Base-by-base conservation (phyloP, 306 rosid species). In the Vigna nakashimae region DNA sequence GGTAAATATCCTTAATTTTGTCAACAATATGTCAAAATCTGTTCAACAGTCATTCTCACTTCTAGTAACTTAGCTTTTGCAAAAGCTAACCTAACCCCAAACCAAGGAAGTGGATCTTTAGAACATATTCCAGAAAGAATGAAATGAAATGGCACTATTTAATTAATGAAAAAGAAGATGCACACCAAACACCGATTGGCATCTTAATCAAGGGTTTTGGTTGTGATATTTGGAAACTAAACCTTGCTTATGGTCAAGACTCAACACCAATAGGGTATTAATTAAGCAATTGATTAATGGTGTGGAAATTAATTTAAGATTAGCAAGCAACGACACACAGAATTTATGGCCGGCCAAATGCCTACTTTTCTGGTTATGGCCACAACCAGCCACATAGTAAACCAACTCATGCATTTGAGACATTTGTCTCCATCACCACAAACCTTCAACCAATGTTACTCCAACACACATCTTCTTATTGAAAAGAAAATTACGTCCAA, bases 401-500 rank as follows among this genome's bases (percentile, higher is more conserved):
- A 67, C 80, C 83, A 77, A 77, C 80, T 81, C 79, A 69, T 63
- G 42, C 81, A 85, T 52, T 73, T 77, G 45, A 77, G 51, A 70
- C 78, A 81, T 78, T 81, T 82, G 83, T 85, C 82, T 57, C 81
- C 40, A 53, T 85, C 86, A 38, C 42, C 72, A 36, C 53, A 4
- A 81, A 53, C 74, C 14, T 12, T 51, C 70, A 71, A 83, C 83
- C 63, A 74, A 53, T 49, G 81, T 76, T 73, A 50, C 17, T 17
- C 2, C 55, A 18, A 67, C 74, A 67, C 80, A 65, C 69, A 26
- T 55, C 73, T 69, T 49, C 32, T 30, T 30, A 0, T 30, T 30
- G 32, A 30, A 30, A 4, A 30, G 4, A 30, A 30, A 30, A 30
- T 30, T 30, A 24, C 2, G 2, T 24, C 26, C 28, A 0, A 20